These are phyloP conservation scores for Hortiboletus campestris DNA, from an alignment of 768 basidiomycete species.

Conservation along the genomic window DNA sequence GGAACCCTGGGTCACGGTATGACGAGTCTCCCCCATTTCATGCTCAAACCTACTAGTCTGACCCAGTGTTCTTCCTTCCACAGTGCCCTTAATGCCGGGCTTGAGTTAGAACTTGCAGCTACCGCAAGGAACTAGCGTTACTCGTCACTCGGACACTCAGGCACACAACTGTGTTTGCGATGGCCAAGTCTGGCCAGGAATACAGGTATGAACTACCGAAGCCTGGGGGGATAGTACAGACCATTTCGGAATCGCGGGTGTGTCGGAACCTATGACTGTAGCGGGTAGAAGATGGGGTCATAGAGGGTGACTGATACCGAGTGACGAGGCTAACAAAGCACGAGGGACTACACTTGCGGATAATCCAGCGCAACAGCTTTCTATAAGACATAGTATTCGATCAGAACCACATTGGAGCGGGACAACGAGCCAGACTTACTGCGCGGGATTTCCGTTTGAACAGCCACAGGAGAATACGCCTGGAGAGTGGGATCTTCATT, in stretches of 20 bases:
- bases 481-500: slow-evolving; percentile 16
- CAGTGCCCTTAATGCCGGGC: too few relatives aligned
- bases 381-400: not conserved
- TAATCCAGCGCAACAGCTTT: not conserved
- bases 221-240: not conserved
- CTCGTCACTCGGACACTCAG: too few relatives aligned
- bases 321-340: not conserved
- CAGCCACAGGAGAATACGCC: slow-evolving; percentile 10
- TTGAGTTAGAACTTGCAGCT: too few relatives aligned
- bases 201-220: not conserved
- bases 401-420: not conserved
- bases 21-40: too few relatives aligned
- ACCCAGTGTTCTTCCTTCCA: too few relatives aligned
- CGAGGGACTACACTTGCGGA: not conserved
- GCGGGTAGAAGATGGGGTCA: not conserved
- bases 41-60: too few relatives aligned
- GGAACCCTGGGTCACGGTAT: too few relatives aligned
- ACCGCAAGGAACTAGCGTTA: too few relatives aligned
- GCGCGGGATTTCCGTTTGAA: slow-evolving; percentile 4
- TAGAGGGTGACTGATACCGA: not conserved
- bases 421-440: not conserved
- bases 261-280: not conserved
- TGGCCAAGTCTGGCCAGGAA: not conserved
- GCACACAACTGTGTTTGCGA: too few relatives aligned
- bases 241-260: not conserved